These are phyloP conservation scores for Zasmidium citrigriseum DNA, from an alignment of 2,329 filamentous ascomycete genomes.

Conservation along the genomic window DNA sequence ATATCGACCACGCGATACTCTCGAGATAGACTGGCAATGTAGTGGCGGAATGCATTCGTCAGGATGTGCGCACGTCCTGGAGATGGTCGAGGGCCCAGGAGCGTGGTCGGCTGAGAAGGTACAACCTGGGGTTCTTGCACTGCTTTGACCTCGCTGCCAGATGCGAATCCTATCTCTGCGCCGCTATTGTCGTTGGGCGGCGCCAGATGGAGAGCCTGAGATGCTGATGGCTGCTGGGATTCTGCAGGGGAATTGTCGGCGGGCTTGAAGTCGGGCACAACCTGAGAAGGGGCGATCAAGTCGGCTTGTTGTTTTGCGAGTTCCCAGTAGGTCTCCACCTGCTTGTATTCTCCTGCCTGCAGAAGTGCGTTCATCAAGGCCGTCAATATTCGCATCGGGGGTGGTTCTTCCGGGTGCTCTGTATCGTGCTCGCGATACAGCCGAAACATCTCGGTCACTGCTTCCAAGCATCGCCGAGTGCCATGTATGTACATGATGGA, in stretches of 20 bases:
- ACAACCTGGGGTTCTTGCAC: not conserved
- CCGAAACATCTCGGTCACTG: slow-evolving; percentile 58
- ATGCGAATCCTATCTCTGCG: slow-evolving; percentile 19
- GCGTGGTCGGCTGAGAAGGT: not conserved
- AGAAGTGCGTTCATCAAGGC: slow-evolving; percentile 70
- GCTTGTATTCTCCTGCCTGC: slow-evolving; percentile 57
- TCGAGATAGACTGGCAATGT: slow-evolving; percentile 53
- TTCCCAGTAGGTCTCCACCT: slow-evolving; percentile 68
- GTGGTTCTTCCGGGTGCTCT: slow-evolving; percentile 6
- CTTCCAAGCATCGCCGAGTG: slow-evolving; percentile 45
- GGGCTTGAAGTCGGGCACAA: slow-evolving; percentile 21
- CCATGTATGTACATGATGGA: slow-evolving; percentile 59
- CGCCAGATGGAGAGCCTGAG: not conserved
- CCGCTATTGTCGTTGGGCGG: slow-evolving; percentile 1
- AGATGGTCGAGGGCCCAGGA: slow-evolving; percentile 15
- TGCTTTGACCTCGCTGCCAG: not conserved
- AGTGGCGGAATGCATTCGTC: slow-evolving; percentile 50
- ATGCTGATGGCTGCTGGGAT: not conserved
- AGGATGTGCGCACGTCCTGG: slow-evolving; percentile 39
- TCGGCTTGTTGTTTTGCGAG: slow-evolving; percentile 58
- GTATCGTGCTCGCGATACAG: slow-evolving; percentile 44
- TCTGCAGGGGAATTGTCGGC: not conserved
- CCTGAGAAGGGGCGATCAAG: slow-evolving; percentile 26
- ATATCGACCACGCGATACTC: slow-evolving; percentile 50
- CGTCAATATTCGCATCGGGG: slow-evolving; percentile 50